Percentiles rank a stretch among this genome's conserved stretches.
Conservation (phyloP, 2,329 filamentous ascomycete species). For the Fusarium sp. region DNA sequence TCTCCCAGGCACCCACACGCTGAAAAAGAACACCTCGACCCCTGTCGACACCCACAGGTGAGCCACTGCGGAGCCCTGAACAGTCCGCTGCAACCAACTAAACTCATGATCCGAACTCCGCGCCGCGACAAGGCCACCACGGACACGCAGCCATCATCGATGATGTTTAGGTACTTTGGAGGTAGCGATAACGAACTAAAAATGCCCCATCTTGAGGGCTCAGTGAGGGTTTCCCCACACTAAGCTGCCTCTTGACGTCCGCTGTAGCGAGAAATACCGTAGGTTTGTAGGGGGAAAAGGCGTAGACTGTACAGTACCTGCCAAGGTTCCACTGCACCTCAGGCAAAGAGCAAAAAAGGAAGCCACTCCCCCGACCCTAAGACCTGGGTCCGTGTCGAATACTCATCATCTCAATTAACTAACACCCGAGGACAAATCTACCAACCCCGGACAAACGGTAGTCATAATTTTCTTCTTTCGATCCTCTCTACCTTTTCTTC, state of each 20-base stretch:
- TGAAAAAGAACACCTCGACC: conserved; percentile 22
- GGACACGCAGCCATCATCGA: conserved; percentile 33
- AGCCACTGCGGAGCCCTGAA: conserved; percentile 28
- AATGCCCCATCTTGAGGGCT: conserved; percentile 19
- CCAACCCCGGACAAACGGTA: conserved; percentile 43
- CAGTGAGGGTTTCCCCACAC: conserved; percentile 35
- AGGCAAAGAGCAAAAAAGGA: conserved; percentile 48
- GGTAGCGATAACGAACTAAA: conserved; percentile 20
- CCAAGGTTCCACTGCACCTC: conserved; percentile 34
- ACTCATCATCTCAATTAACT: conserved; percentile 35
- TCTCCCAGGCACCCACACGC: conserved; percentile 28
- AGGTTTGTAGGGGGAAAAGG: background rate
- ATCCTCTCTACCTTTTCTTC: conserved; percentile 39
- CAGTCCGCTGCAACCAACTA: conserved; percentile 27
- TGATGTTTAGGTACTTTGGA: conserved; percentile 12
- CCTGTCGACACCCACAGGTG: conserved; percentile 38
- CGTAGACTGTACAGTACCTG: background rate
- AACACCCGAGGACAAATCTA: conserved; percentile 33
- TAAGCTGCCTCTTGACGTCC: conserved; percentile 39
- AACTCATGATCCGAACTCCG: conserved; percentile 34
- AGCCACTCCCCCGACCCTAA: conserved; percentile 43
- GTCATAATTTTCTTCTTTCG: conserved; percentile 40
- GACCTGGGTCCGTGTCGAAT: conserved; percentile 38
- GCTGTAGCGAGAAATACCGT: background rate
- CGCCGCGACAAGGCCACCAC: conserved; percentile 34